Evolutionary conservation across 306 rosid species (phyloP), one percentile per base, ranked within the genome.

Genomic region (Lupinus albus): DNA sequence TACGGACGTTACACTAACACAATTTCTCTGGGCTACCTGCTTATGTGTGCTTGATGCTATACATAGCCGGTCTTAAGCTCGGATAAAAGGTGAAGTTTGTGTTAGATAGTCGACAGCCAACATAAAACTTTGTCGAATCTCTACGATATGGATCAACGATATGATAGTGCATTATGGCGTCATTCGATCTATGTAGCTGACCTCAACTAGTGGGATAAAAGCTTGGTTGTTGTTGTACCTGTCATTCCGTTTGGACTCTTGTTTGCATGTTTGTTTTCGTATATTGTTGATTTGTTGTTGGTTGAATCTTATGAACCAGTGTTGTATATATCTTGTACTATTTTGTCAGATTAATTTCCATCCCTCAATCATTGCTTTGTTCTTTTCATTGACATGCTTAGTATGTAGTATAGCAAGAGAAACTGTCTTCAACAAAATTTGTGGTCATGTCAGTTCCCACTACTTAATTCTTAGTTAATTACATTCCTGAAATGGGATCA

Each of bases 291-390:
- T 69, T 64, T 64, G 53, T 4, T 73, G 14, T 42, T 69, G 20
- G 54, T 70, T 51, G 72, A 52, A 64, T 70, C 28, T 44, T 61
- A 9, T 32, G 41, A 30, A 36, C 52, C 21, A 65, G 51, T 65
- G 54, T 73, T 63, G 64, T 69, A 58, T 57, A 73, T 77, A 51
- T 52, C 47, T 8, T 75, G 62, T 64, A 36, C 53, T 36, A 57
- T 5, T 20, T 4, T 18, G 15, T 67, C 32, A 38, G 63, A 67
- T 52, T 52, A 25, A 15, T 39, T 68, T 52, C 41, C 15, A 9
- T 68, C 5, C 28, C 28, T 21, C 21, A 39, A 36, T 12, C 28
- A 8, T 21, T 25, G 54, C 21, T 54, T 25, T 25, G 10, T 54
- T 54, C 25, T 54, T 68, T 41, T 41, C 41, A 28, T 10, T 54